Evolutionary conservation across 2,329 filamentous ascomycete genomes (phyloP), one percentile per base, ranked within the genome.

Genomic region (Sclerotinia trifoliorum): DNA sequence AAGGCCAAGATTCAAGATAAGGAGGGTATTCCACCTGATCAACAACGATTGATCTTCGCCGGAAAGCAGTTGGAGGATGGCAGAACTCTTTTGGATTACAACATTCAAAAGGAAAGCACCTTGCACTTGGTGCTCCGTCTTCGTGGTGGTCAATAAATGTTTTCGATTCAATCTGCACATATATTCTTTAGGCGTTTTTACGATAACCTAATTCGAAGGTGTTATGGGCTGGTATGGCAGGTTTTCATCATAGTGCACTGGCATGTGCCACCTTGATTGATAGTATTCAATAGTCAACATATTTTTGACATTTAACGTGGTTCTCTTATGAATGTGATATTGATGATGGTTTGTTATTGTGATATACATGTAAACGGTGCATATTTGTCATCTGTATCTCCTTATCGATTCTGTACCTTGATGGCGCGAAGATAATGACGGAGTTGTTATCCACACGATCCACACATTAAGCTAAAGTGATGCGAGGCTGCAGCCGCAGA

Each of bases 41-140:
- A 90, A 78, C 88, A 90, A 78, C 86, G 88, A 78, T 81, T 90
- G 66, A 90, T 90, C 76, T 90, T 90, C 72, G 88, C 88, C 74
- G 88, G 88, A 74, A 90, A 90, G 83, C 88, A 90, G 80, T 75
- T 90, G 62, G 89, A 92, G 78, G 90, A 93, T 75, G 90, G 90
- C 67, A 88, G 91, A 42, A 93, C 91, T 2, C 81, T 94, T 24
- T 90, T 87, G n/a, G 91, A 94, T 78, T 94, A 94, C 85, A 94
- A 94, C 81, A 94, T 94, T 71, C 92, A 95, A 80, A 91, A 91
- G 80, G 89, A 91, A 77, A 89, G 86, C 8, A 91, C 89, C 1
- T 83, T 91, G 19, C 89, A 91, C 79, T 79, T 91, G 74, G 88
- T 91, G 64, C 86, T 91, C 65, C 87, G 88, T 80, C 85, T 91